Percentiles rank a stretch among this genome's conserved stretches.
Conservation (phyloP, 495 filamentous ascomycete genomes). For the Sporormia fimetaria region DNA sequence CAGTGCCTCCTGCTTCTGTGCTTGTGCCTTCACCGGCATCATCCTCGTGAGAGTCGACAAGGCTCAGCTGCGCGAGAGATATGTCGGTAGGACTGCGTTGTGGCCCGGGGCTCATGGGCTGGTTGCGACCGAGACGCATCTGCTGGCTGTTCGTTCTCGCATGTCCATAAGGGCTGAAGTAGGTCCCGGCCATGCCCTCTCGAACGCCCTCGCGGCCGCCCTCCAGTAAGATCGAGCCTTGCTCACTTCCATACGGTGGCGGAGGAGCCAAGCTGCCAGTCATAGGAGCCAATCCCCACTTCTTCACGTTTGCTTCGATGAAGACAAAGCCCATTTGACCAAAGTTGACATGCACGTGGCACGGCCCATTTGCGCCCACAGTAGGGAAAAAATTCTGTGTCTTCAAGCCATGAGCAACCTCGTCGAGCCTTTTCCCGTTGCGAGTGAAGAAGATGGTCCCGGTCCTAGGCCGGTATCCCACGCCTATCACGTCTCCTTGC, state of each 20-base stretch:
- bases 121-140: conserved; percentile 46
- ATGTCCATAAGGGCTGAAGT: conserved; percentile 38
- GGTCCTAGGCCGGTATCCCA: conserved; percentile 88
- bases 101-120: conserved; percentile 77
- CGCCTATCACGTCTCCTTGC: conserved; percentile 91
- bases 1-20: conserved; percentile 32
- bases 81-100: conserved; percentile 92
- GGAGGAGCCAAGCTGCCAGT: conserved; percentile 90
- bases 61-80: conserved; percentile 67
- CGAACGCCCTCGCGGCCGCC: conserved; percentile 59
- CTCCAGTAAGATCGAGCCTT: conserved; percentile 89
- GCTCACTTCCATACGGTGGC: conserved; percentile 90
- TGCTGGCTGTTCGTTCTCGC: conserved; percentile 44
- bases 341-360: conserved; percentile 90
- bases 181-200: conserved; percentile 43
- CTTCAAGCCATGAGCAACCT: conserved; percentile 85
- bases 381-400: conserved; percentile 95
- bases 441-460: conserved; percentile 96
- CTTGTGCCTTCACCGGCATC: conserved; percentile 60
- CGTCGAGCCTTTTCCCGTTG: conserved; percentile 93
- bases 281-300: conserved; percentile 95
- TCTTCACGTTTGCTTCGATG: conserved; percentile 98
- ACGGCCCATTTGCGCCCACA: conserved; percentile 85
- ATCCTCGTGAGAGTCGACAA: conserved; percentile 55
- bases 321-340: conserved; percentile 96